Base-by-base conservation (phyloP, 805 yeast genomes). In the Diddensiella caesifluorescens region DNA sequence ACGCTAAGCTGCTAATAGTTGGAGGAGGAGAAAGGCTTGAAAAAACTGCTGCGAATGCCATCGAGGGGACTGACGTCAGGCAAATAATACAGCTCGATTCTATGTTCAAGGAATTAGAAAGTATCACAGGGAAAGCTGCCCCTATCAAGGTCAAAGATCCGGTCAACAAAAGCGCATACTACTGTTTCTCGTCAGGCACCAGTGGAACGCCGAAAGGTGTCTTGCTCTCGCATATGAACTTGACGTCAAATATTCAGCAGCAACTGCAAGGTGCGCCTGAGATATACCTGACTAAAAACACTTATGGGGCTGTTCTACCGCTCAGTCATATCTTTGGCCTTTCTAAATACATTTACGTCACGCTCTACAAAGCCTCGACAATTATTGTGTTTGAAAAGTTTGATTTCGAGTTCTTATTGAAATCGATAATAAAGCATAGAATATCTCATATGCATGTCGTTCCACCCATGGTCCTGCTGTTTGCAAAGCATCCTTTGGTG, bases 121-220 rank as follows among this genome's bases (percentile, higher is more conserved):
- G 15, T 4, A 13, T 34, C 9, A 27, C 34, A 6, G 36, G 25
- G 5, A 27, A 16, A 6, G 25, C 13, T 9, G 5, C 16, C 13
- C 12, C 31, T 7, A 5, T 40, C 22, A 20, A 25, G 9, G 19
- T 38, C 4, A 13, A 21, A 16, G n/a, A 27, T 21, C 15, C 41
- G 16, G 13, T n/a, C 23, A 10, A 28, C 33, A 46, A 50, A 21
- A 47, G 41, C 13, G 62, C 61, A 1, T 56, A 57, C 41, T 54
- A 53, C 47, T 53, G 59, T 50, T 57, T 60, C 42, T 59, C 62
- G 4, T 51, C 56, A 2, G 63, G 64, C 3, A 62, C 68, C 7
- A 51, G 62, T 4, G 90, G 90, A 39, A 71, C 77, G 25, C 88
- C 92, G 46, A 84, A 84, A 65, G 92, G 90, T 51, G 94, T 81